Base-by-base conservation (phyloP, 1,284 basidiomycete genomes). In the Ganoderma boninense region DNA sequence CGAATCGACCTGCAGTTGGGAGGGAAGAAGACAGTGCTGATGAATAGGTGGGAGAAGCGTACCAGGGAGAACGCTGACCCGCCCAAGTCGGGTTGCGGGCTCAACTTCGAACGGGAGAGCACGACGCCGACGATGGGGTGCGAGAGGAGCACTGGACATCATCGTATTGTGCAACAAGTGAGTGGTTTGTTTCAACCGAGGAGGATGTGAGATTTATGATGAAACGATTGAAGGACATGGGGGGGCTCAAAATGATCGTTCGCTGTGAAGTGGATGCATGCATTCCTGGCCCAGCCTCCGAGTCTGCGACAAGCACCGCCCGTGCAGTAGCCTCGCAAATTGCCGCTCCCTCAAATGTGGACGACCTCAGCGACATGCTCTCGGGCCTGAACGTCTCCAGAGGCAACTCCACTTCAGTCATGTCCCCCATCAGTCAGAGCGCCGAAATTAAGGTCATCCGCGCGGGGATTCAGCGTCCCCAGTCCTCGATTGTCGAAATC, bases 1-100 rank as follows among this genome's bases (percentile, higher is more conserved):
- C 79, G 89, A 18, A 88, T 91, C 66, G 89, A 91, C 72, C 74
- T 85, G 16, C 86, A 89, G 74, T 81, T 90, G 11, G 87, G 82
- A 5, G 89, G 89, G 11, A 77, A 82, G 40, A 81, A 81, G 66
- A 90, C 89, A 0, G 77, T 90, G 4, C 74, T 92, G 18, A 78
- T 91, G 73, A 87, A 84, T 68, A 82, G 89, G 4, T 74, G 70
- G 70, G 71, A 75, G 69, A 71, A 68, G 52, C 64, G 69, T 35
- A 66, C 64, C n/a, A 65, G 71, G 23, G 73, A 74, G 67, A 44
- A 52, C 11, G 65, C 69, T 7, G 49, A 64, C 26, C 70, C 67
- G 7, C 66, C 67, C 2, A 65, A 42, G 42, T 65, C 64, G 42
- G 73, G 84, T 0, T 89, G 80, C 74, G 87, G 87, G 1, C 81